Percentiles rank a stretch among this genome's conserved stretches.
Conservation (phyloP, 495 filamentous ascomycete genomes). For the Daldinia bambusicola region DNA sequence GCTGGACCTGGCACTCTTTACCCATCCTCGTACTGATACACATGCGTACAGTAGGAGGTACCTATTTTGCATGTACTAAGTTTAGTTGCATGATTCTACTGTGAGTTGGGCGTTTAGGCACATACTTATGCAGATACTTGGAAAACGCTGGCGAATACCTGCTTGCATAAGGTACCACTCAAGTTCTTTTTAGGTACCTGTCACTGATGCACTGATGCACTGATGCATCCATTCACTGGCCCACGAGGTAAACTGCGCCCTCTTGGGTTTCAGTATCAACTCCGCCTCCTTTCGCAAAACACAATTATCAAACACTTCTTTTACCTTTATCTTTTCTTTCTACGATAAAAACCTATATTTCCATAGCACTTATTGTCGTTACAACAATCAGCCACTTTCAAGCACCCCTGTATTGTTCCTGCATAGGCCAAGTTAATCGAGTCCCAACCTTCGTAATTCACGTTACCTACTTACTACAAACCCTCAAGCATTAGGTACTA, state of each 20-base stretch:
- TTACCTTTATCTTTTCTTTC: slow-evolving; percentile 5
- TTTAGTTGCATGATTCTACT: slow-evolving; percentile 11
- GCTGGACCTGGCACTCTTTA: too few relatives aligned
- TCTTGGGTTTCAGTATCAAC: slow-evolving; percentile 35
- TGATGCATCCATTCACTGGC: background rate
- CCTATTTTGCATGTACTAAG: background rate
- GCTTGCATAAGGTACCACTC: slow-evolving; percentile 10
- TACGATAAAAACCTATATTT: background rate
- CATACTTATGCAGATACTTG: slow-evolving; percentile 8
- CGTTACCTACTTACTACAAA: background rate
- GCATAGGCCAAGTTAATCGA: slow-evolving; percentile 8
- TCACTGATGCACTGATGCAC: background rate
- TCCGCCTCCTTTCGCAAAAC: slow-evolving; percentile 11
- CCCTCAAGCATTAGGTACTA: slow-evolving; percentile 6
- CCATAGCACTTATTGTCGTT: background rate
- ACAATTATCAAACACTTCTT: slow-evolving; percentile 3
- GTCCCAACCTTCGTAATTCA: slow-evolving; percentile 19
- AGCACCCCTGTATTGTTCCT: slow-evolving; percentile 3
- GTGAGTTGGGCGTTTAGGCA: slow-evolving; percentile 29
- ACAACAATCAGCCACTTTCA: background rate
- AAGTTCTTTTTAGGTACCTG: background rate
- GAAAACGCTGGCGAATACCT: slow-evolving; percentile 1
- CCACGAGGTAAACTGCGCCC: slow-evolving; percentile 18
- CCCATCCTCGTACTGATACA: too few relatives aligned
- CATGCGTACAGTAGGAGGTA: too few relatives aligned